Conservation (phyloP, 345 rosid genomes). For the Arabidopsis arenosa region DNA sequence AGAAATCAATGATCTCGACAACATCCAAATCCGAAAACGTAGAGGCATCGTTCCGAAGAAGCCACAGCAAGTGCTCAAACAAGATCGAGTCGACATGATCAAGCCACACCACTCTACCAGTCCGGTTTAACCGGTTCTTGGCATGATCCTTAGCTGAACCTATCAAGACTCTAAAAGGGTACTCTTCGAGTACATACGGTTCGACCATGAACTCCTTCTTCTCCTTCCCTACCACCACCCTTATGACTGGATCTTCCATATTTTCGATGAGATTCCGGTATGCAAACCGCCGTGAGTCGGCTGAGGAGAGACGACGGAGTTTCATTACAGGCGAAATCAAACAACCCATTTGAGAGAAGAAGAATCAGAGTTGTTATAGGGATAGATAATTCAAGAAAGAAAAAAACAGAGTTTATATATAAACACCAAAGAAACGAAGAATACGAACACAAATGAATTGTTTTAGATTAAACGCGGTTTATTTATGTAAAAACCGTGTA, state of each 20-base stretch:
- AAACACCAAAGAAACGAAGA: neutral
- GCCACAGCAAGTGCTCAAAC: conserved; percentile 95
- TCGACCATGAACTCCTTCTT: conserved; percentile 74
- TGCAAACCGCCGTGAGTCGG: conserved; percentile 48
- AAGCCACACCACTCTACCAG: conserved; percentile 54
- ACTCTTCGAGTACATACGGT: conserved; percentile 63
- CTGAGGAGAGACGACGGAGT: conserved; percentile 50
- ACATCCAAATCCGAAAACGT: conserved; percentile 75
- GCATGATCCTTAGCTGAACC: conserved; percentile 40
- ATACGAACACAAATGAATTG: conserved; percentile 20
- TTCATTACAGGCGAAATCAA: conserved; percentile 62
- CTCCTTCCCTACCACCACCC: conserved; percentile 86
- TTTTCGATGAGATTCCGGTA: conserved; percentile 51
- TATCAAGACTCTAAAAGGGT: conserved; percentile 68
- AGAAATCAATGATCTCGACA: conserved; percentile 78
- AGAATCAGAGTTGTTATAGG: neutral
- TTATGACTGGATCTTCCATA: conserved; percentile 46
- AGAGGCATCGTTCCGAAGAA: conserved; percentile 70
- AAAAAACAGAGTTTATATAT: neutral
- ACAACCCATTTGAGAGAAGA: conserved; percentile 60
- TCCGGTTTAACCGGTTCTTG: conserved; percentile 24
- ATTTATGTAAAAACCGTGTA: conserved; percentile 1
- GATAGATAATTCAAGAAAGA: neutral
- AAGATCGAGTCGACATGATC: conserved; percentile 75
- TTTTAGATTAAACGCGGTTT: conserved; percentile 17